Conservation (phyloP, 2,329 filamentous ascomycete species). For the Sphaerostilbella broomeana region DNA sequence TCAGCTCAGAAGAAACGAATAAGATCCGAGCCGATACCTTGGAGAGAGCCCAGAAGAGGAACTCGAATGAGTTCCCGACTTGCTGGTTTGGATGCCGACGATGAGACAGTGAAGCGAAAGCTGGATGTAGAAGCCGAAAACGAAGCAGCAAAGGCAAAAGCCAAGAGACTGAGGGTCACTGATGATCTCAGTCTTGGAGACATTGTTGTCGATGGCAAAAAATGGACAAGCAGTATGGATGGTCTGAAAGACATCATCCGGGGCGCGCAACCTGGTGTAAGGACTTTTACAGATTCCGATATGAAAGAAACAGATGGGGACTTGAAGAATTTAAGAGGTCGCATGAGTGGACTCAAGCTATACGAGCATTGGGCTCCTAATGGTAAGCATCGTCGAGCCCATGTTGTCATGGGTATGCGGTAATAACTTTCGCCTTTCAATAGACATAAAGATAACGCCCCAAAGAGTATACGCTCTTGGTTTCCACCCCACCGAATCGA, state of each 20-base stretch:
- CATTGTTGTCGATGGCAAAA: conserved; percentile 72
- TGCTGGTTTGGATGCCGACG: conserved; percentile 46
- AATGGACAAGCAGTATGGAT: conserved; percentile 62
- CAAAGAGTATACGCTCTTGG: conserved; percentile 81
- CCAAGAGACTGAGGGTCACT: conserved; percentile 51
- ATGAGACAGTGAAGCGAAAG: conserved; percentile 43
- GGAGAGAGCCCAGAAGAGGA: conserved; percentile 40
- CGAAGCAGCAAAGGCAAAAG: conserved; percentile 36
- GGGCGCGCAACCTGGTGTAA: conserved; percentile 70
- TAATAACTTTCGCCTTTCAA: not conserved
- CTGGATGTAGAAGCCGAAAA: conserved; percentile 43
- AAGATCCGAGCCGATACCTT: conserved; percentile 37
- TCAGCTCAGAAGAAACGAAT: conserved; percentile 28
- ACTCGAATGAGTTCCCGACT: conserved; percentile 54
- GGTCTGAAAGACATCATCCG: conserved; percentile 54
- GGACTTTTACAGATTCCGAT: conserved; percentile 83
- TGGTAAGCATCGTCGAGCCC: conserved; percentile 40
- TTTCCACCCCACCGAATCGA: conserved; percentile 81
- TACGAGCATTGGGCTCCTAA: conserved; percentile 82
- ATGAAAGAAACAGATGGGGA: conserved; percentile 70
- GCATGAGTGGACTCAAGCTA: conserved; percentile 69
- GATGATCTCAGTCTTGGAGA: conserved; percentile 65
- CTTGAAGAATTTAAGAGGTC: conserved; percentile 64
- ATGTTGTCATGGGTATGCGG: not conserved
- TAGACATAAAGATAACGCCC: conserved; percentile 85